Evolutionary conservation across 2,329 filamentous ascomycete genomes (phyloP).

Genomic region (Trichophaea hybrida): DNA sequence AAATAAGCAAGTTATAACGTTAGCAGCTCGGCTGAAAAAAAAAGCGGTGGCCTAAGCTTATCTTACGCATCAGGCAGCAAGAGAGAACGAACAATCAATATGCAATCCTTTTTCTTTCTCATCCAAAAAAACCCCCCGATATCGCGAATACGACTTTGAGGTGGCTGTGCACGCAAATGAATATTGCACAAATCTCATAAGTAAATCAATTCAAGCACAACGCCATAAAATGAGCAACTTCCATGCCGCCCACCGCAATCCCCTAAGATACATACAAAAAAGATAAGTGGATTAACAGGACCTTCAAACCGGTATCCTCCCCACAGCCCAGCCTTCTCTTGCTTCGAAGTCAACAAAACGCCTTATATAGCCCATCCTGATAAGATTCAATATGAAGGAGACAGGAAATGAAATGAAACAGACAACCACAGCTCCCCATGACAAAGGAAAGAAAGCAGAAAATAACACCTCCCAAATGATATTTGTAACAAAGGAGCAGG

Average conservation of each 20-base stretch:
- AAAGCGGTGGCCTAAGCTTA: neutral
- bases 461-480: slow-evolving; percentile 3
- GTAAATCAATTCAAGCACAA: neutral
- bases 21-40: neutral
- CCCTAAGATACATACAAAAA: neutral
- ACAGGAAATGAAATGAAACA: neutral
- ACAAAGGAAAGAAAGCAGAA: neutral
- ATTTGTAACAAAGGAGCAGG: neutral
- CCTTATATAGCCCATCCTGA: neutral
- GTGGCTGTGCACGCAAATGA: neutral
- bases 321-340: neutral
- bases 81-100: neutral
- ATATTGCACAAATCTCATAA: neutral
- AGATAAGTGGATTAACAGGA: neutral
- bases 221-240: neutral
- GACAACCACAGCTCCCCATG: neutral
- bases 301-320: neutral
- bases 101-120: neutral
- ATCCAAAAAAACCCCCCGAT: neutral
- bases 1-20: too few relatives aligned
- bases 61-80: neutral
- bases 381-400: neutral
- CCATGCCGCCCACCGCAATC: neutral
- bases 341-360: neutral
- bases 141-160: neutral